Evolutionary conservation across 345 rosid genomes (phyloP), one percentile per base, ranked within the genome.

Genomic region (Capsella bursapastoris): DNA sequence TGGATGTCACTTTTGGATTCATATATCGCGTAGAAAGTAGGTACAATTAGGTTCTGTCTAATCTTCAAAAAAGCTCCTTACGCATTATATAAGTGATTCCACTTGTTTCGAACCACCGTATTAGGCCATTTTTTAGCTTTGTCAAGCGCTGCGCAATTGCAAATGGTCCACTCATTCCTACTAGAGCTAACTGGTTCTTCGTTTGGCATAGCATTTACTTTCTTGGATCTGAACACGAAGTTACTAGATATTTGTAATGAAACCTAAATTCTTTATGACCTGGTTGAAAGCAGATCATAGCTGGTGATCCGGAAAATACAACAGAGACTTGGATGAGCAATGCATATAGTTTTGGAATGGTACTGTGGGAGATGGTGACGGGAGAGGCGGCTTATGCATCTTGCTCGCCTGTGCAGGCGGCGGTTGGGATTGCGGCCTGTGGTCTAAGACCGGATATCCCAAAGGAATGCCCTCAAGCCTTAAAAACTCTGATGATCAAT

Each of bases 281-380:
- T 73, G 71, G 50, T 78, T 79, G 70, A 47, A 71, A 79, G 45
- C 90, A 94, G 98, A 90, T 91, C 28, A 90, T 94, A 78, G 95
- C 98, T 27, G 97, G 97, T 27, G 98, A 94, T 72, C 98, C 97
- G 2, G 98, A 91, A 82, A 85, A 81, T 65, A 90, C 93, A 2
- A 80, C 83, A 0, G 98, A 94, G 89, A 91, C 98, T 16, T 90
- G 95, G 92, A 94, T 91, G 98, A 94, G 98, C 72, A 94, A 94
- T 78, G 90, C 80, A 18, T 94, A 90, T 75, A 94, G 97, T 84
- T 91, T 88, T 8, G 98, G 98, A 41, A 94, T 94, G 98, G 88
- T 94, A 68, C 60, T 90, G 49, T 94, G 98, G 98, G 98, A 94
- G 82, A 90, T 87, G 96, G 92, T 94, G 70, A 83, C 96, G 0